Evolutionary conservation across 306 rosid species (phyloP), one percentile per base, ranked within the genome.

Genomic region (Pyrus betulifolia): DNA sequence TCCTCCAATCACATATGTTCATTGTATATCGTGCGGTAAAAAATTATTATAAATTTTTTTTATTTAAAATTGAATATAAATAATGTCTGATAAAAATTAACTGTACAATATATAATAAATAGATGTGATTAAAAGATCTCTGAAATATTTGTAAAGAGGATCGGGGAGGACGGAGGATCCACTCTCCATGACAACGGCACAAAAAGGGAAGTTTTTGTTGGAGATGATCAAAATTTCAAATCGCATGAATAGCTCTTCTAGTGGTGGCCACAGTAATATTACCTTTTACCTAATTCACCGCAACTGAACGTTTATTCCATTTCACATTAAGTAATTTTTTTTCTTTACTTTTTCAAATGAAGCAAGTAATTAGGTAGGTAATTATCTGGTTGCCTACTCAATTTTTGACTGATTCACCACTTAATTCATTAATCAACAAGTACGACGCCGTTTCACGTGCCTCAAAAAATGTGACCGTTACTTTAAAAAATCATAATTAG

Each of bases 391-490:
- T 25, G 22, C 72, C 52, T 12, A 6, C 31, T 68, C 30, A 13
- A 42, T 42, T 5, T 42, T 23, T 22, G 21, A 45, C 14, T 3
- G 15, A 27, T 60, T 60, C 13, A 31, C 44, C 69, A 49, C 55
- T 15, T 15, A 15, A 30, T 22, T 3, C 11, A 9, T 6, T 17
- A 8, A 8, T 18, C 21, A 15, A 25, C 5, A 49, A 1, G 64
- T 6, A 55, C 86, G 86, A 45, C 80, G 49, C 15, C 73, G 85
- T 61, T 66, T 7, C 8, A 6, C 54, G 77, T 76, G 52, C 85
- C 84, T 87, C 23, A 74, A 81, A 81, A 63, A 59, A 82, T 83
- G 87, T 87, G 88, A 91, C 96, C 96, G 93, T 91, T 91, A 72
- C 49, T 84, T 82, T 76, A 81, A 77, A 85, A 55, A 83, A 76